These are phyloP conservation scores for Kwoniella bestiolae DNA, from an alignment of 768 basidiomycete species.

Conservation along the genomic window DNA sequence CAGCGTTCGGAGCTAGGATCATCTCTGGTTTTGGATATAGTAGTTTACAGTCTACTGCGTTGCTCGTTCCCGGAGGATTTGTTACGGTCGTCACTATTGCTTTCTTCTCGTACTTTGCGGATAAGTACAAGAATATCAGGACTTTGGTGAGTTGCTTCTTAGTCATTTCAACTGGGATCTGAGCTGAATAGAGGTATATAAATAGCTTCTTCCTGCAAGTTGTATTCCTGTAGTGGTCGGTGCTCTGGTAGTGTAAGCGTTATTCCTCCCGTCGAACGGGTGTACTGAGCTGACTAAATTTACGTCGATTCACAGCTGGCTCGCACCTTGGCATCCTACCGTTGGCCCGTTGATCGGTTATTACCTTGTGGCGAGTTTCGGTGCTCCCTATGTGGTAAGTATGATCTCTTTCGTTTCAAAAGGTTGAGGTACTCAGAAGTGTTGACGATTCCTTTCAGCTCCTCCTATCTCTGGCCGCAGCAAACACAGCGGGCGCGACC, in stretches of 20 bases:
- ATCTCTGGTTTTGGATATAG: conserved; percentile 57
- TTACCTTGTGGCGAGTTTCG: conserved; percentile 47
- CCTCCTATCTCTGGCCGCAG: conserved; percentile 46
- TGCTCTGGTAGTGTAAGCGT: conserved; percentile 39
- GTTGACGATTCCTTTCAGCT: too few relatives aligned
- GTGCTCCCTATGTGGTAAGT: conserved; percentile 25
- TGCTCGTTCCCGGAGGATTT: conserved; percentile 56
- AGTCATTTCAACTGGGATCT: too few relatives aligned
- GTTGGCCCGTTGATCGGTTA: conserved; percentile 57
- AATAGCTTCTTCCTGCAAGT: conserved; percentile 48
- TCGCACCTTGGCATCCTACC: conserved; percentile 51
- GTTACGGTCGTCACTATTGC: conserved; percentile 56
- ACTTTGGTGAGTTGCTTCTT: conserved; percentile 47
- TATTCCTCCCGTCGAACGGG: not conserved
- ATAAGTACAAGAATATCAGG: conserved; percentile 44
- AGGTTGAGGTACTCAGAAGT: not conserved
- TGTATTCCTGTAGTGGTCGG: conserved; percentile 58
- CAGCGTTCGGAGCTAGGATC: conserved; percentile 58
- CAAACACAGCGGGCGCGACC: conserved; percentile 57
- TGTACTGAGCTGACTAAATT: conserved; percentile 19
- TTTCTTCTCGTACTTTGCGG: conserved; percentile 52
- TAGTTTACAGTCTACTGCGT: conserved; percentile 46
- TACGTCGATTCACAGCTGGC: conserved; percentile 38
- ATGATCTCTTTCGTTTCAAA: not conserved
- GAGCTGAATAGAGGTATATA: too few relatives aligned